Conservation (phyloP, 129 eudicot species). For the Artemisia argyi region DNA sequence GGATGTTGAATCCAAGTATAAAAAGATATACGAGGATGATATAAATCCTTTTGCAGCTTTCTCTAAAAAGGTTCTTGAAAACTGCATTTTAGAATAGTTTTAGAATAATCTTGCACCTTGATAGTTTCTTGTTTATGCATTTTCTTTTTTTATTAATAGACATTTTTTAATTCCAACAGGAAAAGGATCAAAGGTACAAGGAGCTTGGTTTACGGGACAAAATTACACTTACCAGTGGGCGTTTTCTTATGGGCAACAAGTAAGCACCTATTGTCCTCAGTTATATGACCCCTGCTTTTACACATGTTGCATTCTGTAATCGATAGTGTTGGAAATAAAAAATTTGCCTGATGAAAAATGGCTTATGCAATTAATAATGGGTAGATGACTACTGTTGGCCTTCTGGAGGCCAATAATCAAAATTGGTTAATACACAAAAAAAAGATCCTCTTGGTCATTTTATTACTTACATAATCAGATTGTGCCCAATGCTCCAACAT, state of each 20-base stretch:
- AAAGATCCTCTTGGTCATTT: no score
- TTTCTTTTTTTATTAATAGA: neutral
- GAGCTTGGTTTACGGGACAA: constrained; percentile 95
- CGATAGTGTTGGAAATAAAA: no score
- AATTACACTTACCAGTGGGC: constrained; percentile 97
- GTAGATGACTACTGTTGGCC: no score
- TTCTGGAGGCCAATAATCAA: no score
- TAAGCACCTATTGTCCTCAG: constrained; percentile 38
- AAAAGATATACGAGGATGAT: constrained; percentile 96
- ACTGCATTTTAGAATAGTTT: neutral
- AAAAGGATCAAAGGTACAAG: constrained; percentile 98
- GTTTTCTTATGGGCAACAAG: constrained; percentile 97
- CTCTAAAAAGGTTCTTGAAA: constrained; percentile 77
- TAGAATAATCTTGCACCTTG: neutral
- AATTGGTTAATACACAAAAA: neutral
- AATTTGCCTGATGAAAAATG: no score
- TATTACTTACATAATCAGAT: no score
- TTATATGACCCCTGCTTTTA: neutral
- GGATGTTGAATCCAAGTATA: constrained; percentile 97
- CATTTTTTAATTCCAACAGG: constrained; percentile 40
- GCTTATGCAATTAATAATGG: no score
- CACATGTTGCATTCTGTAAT: neutral
- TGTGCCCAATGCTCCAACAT: no score
- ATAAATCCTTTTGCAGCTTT: constrained; percentile 99
- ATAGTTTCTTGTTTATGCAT: neutral